A percentile compares a stretch with the other conserved stretches of the same genome.
phyloP scores from a whole-genome alignment of 805 yeast species.

The Osmozyma mogii region DNA sequence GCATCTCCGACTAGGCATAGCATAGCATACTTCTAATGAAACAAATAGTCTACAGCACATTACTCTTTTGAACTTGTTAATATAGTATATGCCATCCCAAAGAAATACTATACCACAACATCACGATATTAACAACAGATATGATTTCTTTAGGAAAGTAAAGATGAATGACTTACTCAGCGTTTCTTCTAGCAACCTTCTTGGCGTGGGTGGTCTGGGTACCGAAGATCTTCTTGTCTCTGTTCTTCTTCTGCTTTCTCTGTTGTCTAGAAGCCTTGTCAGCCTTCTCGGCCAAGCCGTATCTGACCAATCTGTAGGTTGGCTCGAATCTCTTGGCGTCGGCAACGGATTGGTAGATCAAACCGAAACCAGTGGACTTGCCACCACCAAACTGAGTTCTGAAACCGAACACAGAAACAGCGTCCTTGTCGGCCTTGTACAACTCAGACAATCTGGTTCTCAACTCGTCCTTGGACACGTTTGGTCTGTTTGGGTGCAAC shows the following conservation, averaged over 20 bases:
- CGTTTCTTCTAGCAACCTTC: slow-evolving; percentile 83
- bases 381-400: slow-evolving; percentile 99
- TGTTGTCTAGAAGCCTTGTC: slow-evolving; percentile 99
- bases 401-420: slow-evolving; percentile 98
- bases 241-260: slow-evolving; percentile 99
- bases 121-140: not conserved
- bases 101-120: slow-evolving; percentile 13
- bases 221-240: slow-evolving; percentile 98
- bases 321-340: slow-evolving; percentile 99
- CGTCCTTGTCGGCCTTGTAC: slow-evolving; percentile 89
- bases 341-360: slow-evolving; percentile 95
- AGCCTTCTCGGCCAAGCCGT: slow-evolving; percentile 93
- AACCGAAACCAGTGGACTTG: slow-evolving; percentile 98
- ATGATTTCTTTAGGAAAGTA: not conserved
- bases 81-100: slow-evolving; percentile 16
- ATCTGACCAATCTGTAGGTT: slow-evolving; percentile 97
- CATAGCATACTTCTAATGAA: not conserved
- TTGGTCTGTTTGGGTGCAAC: slow-evolving; percentile 98
- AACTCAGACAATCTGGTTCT: slow-evolving; percentile 85
- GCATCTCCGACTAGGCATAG: slow-evolving; percentile 10
- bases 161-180: slow-evolving; percentile 52
- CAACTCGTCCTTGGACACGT: slow-evolving; percentile 98
- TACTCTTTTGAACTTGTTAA: not conserved
- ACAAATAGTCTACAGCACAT: not conserved
- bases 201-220: slow-evolving; percentile 93